Evolutionary conservation across 768 basidiomycete genomes (phyloP).

Genomic region (Tylopilus vinaceipallidus): DNA sequence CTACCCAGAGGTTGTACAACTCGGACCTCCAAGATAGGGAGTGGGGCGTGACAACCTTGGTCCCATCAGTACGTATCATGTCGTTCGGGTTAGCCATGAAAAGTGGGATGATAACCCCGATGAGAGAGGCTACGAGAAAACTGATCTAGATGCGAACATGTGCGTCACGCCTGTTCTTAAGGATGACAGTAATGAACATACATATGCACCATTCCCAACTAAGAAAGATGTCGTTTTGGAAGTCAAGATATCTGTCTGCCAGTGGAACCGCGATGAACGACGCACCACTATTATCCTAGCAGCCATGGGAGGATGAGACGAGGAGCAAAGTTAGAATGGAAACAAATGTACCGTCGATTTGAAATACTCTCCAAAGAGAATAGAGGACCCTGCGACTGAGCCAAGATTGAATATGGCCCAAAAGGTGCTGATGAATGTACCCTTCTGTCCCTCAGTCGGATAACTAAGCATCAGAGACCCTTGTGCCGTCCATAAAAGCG

Average conservation of each 20-base stretch:
- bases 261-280: not conserved
- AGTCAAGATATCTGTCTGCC: not conserved
- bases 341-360: constrained; percentile 49
- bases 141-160: constrained; percentile 14
- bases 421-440: constrained; percentile 69
- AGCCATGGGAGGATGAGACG: not conserved
- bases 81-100: constrained; percentile 69
- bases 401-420: constrained; percentile 84
- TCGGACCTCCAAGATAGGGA: constrained; percentile 77
- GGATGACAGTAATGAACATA: constrained; percentile 32
- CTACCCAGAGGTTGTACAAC: constrained; percentile 63
- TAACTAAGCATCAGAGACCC: constrained; percentile 78
- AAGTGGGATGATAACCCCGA: constrained; percentile 63
- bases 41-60: constrained; percentile 54
- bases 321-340: not conserved
- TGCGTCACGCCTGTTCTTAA: not conserved
- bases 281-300: constrained; percentile 29
- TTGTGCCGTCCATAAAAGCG: constrained; percentile 75
- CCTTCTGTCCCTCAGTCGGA: constrained; percentile 74
- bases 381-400: constrained; percentile 70
- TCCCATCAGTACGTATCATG: constrained; percentile 74
- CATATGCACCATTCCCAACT: constrained; percentile 74
- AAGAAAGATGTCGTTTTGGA: not conserved
- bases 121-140: constrained; percentile 67
- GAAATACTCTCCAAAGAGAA: constrained; percentile 70